These are phyloP conservation scores for Tetracladium maxilliforme DNA, from an alignment of 2,329 filamentous ascomycete genomes.

Conservation along the genomic window DNA sequence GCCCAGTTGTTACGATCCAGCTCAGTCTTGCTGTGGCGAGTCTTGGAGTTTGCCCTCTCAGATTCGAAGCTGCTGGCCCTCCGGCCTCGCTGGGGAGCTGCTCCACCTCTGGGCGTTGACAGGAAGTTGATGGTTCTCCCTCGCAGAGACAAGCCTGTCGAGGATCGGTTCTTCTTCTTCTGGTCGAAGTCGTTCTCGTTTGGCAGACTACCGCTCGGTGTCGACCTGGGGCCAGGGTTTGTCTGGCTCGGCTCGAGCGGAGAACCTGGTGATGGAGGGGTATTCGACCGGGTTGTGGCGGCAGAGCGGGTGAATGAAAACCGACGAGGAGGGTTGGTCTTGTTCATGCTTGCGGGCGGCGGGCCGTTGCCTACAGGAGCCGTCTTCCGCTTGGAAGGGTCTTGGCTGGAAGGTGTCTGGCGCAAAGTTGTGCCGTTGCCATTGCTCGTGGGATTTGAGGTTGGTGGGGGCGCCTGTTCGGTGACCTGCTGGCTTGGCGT, in stretches of 20 bases:
- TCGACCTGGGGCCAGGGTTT: constrained; percentile 19
- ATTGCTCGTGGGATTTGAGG: too few species aligned
- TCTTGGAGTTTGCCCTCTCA: constrained; percentile 2
- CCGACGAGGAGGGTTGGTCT: constrained; percentile 18
- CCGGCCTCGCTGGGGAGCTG: too few species aligned
- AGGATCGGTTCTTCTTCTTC: too few species aligned
- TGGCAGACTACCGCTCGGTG: too few species aligned
- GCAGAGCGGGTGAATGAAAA: constrained; percentile 31
- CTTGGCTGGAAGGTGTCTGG: constrained; percentile 1
- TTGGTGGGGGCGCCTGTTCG: neutral
- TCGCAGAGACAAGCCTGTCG: too few species aligned
- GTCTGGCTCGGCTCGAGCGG: constrained; percentile 11
- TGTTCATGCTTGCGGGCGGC: constrained; percentile 9
- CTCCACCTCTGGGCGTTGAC: too few species aligned
- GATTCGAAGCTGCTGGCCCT: too few species aligned
- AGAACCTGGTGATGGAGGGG: constrained; percentile 34
- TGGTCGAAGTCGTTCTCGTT: too few species aligned
- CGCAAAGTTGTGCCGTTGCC: too few species aligned
- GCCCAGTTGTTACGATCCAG: constrained; percentile 37
- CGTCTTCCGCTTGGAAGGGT: constrained; percentile 4
- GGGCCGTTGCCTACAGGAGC: constrained; percentile 5
- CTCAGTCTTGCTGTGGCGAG: constrained; percentile 2
- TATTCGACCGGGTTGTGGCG: constrained; percentile 29
- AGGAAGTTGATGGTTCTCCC: too few species aligned
- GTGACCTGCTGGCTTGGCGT: neutral